These are phyloP conservation scores for Fremontodendron californicum DNA, from an alignment of 345 rosid species.

Conservation along the genomic window DNA sequence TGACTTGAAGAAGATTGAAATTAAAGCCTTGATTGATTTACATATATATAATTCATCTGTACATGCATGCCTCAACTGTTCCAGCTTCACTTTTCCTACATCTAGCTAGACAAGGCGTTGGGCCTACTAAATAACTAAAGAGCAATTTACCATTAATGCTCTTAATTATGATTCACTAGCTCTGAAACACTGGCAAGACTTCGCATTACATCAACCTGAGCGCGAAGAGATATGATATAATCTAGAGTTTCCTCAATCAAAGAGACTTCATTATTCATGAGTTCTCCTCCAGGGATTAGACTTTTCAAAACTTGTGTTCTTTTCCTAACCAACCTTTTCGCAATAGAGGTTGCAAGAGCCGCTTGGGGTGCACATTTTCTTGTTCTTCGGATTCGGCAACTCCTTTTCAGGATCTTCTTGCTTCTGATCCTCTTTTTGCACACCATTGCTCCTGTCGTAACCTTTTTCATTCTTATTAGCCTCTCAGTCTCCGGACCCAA, in stretches of 20 bases:
- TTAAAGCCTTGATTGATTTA: slow-evolving; percentile 16
- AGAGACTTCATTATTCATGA: slow-evolving; percentile 46
- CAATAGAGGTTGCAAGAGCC: slow-evolving; percentile 23
- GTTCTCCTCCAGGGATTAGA: slow-evolving; percentile 68
- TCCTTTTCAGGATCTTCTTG: slow-evolving; percentile 59
- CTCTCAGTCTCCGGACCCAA: slow-evolving; percentile 29
- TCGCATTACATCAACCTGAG: too few relatives aligned
- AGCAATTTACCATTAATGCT: slow-evolving; percentile 20
- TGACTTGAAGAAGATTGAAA: neutral
- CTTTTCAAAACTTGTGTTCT: slow-evolving; percentile 58
- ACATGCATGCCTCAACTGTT: slow-evolving; percentile 23
- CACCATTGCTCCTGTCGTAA: slow-evolving; percentile 2
- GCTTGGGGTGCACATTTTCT: slow-evolving; percentile 10
- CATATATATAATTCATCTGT: slow-evolving; percentile 33
- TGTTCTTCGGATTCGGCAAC: slow-evolving; percentile 27
- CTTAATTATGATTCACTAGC: slow-evolving; percentile 17
- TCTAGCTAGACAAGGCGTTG: slow-evolving; percentile 5
- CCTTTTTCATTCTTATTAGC: slow-evolving; percentile 26
- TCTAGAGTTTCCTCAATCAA: slow-evolving; percentile 83
- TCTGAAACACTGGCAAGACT: slow-evolving; percentile 34
- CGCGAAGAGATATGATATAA: slow-evolving; percentile 61
- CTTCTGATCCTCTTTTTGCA: slow-evolving; percentile 45
- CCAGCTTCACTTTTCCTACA: slow-evolving; percentile 2
- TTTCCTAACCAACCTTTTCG: slow-evolving; percentile 46
- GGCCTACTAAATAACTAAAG: neutral